Evolutionary conservation across 768 basidiomycete species (phyloP).

Genomic region (Phylloporus sp.): DNA sequence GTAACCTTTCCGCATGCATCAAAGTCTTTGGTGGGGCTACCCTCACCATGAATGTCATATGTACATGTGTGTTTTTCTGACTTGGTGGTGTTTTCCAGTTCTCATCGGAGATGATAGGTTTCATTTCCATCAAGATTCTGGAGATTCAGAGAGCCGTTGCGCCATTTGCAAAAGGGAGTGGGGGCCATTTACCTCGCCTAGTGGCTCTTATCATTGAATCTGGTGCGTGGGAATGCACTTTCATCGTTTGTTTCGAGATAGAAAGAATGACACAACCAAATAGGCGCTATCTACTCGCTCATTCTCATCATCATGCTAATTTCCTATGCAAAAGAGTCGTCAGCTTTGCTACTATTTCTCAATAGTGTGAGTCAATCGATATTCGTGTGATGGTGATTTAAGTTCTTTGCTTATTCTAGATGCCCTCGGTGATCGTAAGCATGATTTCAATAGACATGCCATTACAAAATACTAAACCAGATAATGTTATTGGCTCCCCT

Average conservation of each 20-base stretch:
- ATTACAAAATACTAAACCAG: not conserved
- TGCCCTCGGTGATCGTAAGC: conserved; percentile 16
- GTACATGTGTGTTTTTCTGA: not conserved
- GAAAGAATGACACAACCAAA: not conserved
- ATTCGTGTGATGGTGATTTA: not conserved
- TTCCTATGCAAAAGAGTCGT: not conserved
- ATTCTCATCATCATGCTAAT: conserved; percentile 15
- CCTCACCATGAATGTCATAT: not conserved
- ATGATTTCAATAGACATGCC: not conserved
- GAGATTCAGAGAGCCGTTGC: not conserved
- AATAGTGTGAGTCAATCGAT: conserved; percentile 7
- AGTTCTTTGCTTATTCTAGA: not conserved
- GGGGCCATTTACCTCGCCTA: not conserved
- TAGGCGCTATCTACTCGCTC: not conserved
- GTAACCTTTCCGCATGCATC: not conserved
- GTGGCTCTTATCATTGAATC: not conserved
- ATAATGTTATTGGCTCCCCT: not conserved
- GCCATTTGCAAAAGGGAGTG: not conserved
- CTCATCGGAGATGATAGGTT: not conserved
- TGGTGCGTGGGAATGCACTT: not conserved
- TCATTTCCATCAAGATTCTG: not conserved
- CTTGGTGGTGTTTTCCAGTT: not conserved
- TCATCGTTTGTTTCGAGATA: too few species aligned
- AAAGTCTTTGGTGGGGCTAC: not conserved
- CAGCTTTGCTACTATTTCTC: conserved; percentile 9